Percentiles rank a stretch among this genome's conserved stretches.
Evolutionary conservation across 179 eudicot genomes (phyloP).

Genomic region (Heliamphora pulchella): DNA sequence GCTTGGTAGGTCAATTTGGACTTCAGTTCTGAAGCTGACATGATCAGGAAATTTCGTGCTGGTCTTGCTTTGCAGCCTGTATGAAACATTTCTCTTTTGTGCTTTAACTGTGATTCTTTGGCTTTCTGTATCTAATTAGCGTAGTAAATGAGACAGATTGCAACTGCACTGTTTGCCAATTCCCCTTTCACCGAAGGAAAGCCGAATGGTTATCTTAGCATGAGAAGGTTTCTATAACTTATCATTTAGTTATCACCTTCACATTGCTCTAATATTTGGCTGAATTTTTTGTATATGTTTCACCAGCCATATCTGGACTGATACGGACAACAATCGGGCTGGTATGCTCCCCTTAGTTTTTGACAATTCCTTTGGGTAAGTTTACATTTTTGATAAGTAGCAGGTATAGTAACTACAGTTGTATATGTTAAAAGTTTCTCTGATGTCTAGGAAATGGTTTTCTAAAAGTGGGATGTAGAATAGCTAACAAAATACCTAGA

Average conservation of each 20-base stretch:
- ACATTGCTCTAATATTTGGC: not conserved
- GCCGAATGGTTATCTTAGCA: conserved; percentile 93
- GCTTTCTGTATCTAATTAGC: conserved; percentile 24
- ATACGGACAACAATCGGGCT: conserved; percentile 79
- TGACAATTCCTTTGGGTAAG: conserved; percentile 92
- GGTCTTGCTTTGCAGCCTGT: conserved; percentile 98
- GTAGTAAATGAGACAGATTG: conserved; percentile 49
- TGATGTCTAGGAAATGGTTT: not conserved
- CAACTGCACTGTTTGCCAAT: conserved; percentile 96
- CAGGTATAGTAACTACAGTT: not conserved
- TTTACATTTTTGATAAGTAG: conserved; percentile 7
- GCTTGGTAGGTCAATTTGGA: conserved; percentile 78
- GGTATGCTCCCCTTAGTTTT: conserved; percentile 99
- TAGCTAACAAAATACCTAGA: not conserved
- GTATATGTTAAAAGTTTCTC: not conserved
- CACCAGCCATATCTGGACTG: conserved; percentile 91
- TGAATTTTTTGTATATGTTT: conserved; percentile 13
- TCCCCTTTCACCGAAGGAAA: conserved; percentile 98
- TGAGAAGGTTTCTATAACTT: conserved; percentile 61
- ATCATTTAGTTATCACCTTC: conserved; percentile 10
- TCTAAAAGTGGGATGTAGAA: too few species aligned
- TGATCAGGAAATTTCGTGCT: conserved; percentile 93
- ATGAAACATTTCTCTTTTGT: conserved; percentile 26
- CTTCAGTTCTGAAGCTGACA: conserved; percentile 88
- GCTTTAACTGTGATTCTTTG: conserved; percentile 4